A percentile compares a stretch with the other conserved stretches of the same genome.
These are phyloP conservation scores for Quercus lobata DNA, from an alignment of 331 rosid genomes.

Conservation along the genomic window DNA sequence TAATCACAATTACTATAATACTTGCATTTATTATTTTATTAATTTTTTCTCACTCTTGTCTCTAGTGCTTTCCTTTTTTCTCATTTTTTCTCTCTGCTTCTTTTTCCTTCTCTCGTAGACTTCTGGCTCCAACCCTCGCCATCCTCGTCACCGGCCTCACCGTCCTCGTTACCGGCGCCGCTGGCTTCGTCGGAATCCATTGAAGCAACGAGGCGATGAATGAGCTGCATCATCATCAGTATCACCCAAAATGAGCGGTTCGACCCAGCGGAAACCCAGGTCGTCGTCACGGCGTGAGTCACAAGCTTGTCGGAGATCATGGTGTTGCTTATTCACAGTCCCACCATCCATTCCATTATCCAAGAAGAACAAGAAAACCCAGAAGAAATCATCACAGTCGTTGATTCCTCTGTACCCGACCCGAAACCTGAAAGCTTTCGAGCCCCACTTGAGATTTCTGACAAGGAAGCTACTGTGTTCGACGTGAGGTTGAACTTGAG, in stretches of 20 bases:
- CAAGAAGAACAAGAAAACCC: neutral
- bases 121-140: conserved; percentile 60
- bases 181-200: no score
- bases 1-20: no score
- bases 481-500: conserved; percentile 85
- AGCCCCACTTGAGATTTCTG: conserved; percentile 5
- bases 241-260: conserved; percentile 31
- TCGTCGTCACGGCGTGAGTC: conserved; percentile 8
- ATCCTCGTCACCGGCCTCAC: no score
- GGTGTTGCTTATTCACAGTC: conserved; percentile 80
- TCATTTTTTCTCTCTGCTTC: no score
- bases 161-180: no score
- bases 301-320: conserved; percentile 44
- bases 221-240: neutral
- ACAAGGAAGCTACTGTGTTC: conserved; percentile 23
- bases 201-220: no score
- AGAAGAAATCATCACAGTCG: conserved; percentile 33
- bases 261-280: conserved; percentile 27
- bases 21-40: no score
- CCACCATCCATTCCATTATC: conserved; percentile 33
- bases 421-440: conserved; percentile 52
- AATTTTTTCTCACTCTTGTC: no score
- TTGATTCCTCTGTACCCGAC: conserved; percentile 27
- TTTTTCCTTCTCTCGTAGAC: conserved; percentile 39
- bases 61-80: no score